Percentiles rank a stretch among this genome's conserved stretches.
Conservation (phyloP, 805 yeast species). For the Scheffersomyces stipitis region DNA sequence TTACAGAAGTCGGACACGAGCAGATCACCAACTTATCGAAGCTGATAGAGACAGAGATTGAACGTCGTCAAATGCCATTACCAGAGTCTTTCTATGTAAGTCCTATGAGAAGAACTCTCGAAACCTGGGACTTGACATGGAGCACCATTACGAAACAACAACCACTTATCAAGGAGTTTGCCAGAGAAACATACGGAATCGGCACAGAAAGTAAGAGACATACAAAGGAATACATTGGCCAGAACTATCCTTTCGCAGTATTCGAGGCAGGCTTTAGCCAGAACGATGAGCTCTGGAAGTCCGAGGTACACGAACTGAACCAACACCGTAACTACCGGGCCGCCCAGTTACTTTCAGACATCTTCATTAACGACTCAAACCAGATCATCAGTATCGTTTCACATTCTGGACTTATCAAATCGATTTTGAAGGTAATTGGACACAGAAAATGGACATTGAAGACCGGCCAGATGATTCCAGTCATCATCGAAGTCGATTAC, state of each 20-base stretch:
- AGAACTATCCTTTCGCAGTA: slow-evolving; percentile 16
- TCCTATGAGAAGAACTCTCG: slow-evolving; percentile 30
- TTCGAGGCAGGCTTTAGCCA: slow-evolving; percentile 28
- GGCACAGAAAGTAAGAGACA: slow-evolving; percentile 31
- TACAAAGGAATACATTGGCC: slow-evolving; percentile 16
- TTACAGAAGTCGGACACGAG: slow-evolving; percentile 21
- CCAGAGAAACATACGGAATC: slow-evolving; percentile 35
- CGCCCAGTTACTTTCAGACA: slow-evolving; percentile 22
- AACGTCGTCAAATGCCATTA: slow-evolving; percentile 12
- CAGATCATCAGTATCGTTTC: slow-evolving; percentile 25
- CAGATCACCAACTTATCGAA: slow-evolving; percentile 14
- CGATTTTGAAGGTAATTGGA: slow-evolving; percentile 22
- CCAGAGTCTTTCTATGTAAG: slow-evolving; percentile 29
- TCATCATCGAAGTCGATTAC: slow-evolving; percentile 16
- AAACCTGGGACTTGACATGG: slow-evolving; percentile 32
- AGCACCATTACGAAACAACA: not conserved
- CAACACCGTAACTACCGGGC: slow-evolving; percentile 29
- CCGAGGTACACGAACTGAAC: slow-evolving; percentile 21
- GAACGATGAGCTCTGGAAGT: slow-evolving; percentile 24
- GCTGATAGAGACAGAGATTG: slow-evolving; percentile 1
- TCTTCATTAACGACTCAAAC: slow-evolving; percentile 20
- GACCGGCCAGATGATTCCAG: slow-evolving; percentile 32
- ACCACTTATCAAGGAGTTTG: slow-evolving; percentile 26
- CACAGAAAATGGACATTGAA: slow-evolving; percentile 22
- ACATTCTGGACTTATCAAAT: slow-evolving; percentile 28